A percentile compares a stretch with the other conserved stretches of the same genome.
Conservation (phyloP, 176 grass and related monocot genomes). For the Zizania latifolia region DNA sequence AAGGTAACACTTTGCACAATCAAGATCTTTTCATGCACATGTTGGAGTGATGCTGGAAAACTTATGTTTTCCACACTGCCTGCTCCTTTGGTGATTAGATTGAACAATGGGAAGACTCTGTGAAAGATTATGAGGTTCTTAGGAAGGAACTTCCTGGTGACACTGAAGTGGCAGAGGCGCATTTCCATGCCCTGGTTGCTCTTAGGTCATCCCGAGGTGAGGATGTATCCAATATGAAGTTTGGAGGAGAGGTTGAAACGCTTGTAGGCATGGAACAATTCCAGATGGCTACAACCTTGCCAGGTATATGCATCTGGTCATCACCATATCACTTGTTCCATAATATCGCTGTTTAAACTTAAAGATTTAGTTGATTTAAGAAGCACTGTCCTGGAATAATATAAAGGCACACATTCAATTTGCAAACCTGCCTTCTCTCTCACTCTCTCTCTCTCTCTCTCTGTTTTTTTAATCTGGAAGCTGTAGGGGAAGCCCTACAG, state of each 20-base stretch:
- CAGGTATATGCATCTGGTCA: constrained; percentile 52
- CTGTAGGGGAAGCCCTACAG: no score
- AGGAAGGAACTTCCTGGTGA: constrained; percentile 77
- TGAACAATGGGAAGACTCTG: constrained; percentile 70
- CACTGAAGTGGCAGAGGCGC: constrained; percentile 71
- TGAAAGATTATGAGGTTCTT: constrained; percentile 85
- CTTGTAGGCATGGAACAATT: constrained; percentile 76
- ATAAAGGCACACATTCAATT: background rate
- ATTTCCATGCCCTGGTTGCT: constrained; percentile 80
- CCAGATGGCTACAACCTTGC: constrained; percentile 70
- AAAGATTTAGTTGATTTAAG: background rate
- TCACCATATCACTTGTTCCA: background rate
- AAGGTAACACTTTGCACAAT: constrained; percentile 41
- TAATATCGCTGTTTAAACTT: background rate
- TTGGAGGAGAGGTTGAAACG: constrained; percentile 89
- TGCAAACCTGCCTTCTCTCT: background rate
- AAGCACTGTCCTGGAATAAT: background rate
- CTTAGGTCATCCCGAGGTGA: constrained; percentile 85
- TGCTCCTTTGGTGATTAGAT: constrained; percentile 50
- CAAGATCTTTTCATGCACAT: background rate
- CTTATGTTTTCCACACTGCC: background rate
- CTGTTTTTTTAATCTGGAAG: no score
- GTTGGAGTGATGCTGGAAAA: background rate
- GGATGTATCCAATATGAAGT: constrained; percentile 83
- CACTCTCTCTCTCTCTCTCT: no score